These are phyloP conservation scores for Boletus huronensis DNA, from an alignment of 768 basidiomycete genomes.

Conservation along the genomic window DNA sequence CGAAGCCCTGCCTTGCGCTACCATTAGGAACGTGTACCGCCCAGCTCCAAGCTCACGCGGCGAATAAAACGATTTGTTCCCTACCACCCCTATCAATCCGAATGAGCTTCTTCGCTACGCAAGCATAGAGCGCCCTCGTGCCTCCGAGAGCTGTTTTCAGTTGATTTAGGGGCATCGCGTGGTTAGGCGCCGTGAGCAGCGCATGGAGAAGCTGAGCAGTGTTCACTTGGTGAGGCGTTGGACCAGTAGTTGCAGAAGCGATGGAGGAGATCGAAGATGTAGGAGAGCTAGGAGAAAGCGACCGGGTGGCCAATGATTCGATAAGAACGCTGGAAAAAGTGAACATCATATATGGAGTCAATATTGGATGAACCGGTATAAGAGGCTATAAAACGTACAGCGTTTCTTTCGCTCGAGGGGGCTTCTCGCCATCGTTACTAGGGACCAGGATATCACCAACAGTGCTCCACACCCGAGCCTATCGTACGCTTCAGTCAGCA, in stretches of 20 bases:
- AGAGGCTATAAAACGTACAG: slow-evolving; percentile 42
- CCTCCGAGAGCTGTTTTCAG: slow-evolving; percentile 59
- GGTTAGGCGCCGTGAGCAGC: slow-evolving; percentile 52
- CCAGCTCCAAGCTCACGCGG: slow-evolving; percentile 32
- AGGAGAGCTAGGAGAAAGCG: slow-evolving; percentile 54
- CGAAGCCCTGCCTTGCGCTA: background rate
- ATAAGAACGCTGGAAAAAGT: slow-evolving; percentile 47
- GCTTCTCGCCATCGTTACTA: slow-evolving; percentile 41
- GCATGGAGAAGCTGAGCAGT: slow-evolving; percentile 63
- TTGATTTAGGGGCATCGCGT: slow-evolving; percentile 57
- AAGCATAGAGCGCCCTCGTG: slow-evolving; percentile 66
- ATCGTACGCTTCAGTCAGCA: background rate
- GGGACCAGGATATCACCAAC: slow-evolving; percentile 64
- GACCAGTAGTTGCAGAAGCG: slow-evolving; percentile 35
- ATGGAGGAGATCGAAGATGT: slow-evolving; percentile 54
- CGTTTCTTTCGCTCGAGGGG: slow-evolving; percentile 55
- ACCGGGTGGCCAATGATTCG: slow-evolving; percentile 48
- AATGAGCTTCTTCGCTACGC: slow-evolving; percentile 77
- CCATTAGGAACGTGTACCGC: background rate
- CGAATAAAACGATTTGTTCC: slow-evolving; percentile 74
- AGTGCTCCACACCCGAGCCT: slow-evolving; percentile 70
- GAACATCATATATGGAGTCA: background rate
- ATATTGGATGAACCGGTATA: background rate
- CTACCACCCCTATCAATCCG: slow-evolving; percentile 73
- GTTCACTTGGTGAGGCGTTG: slow-evolving; percentile 66